Evolutionary conservation across 306 rosid species (phyloP), one percentile per base, ranked within the genome.

Genomic region (Trifolium pratense): DNA sequence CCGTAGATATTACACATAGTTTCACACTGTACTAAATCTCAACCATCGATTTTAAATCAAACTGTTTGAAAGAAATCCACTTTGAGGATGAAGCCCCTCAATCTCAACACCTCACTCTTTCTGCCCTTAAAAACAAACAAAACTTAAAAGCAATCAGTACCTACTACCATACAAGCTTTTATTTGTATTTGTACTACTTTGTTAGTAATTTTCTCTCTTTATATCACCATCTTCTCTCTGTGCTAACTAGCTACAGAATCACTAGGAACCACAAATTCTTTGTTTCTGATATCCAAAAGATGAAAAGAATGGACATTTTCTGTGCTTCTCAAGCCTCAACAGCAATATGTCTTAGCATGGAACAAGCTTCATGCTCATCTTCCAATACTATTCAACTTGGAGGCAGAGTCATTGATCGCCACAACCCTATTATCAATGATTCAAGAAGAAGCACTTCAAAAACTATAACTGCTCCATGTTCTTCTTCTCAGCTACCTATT

Each of bases 301-400:
- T 88, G 96, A 93, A 91, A 80, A 83, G 82, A 79, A 81, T 84
- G 13, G 92, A 89, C 31, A 84, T 91, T 45, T 86, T 91, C 72
- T 94, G 92, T 77, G 87, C 86, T 37, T 91, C 96, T 42, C 88
- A 88, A 90, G 97, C 93, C 66, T 90, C 97, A 46, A 94, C 96
- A 37, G 89, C 95, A 63, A 88, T 91, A 76, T 91, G 96, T 58
- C 73, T 62, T 10, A 88, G 88, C 87, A 87, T 87, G 98, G 97
- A 94, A 25, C 86, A 84, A 83, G 87, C 90, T 8, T 80, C 86
- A 4, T 88, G 92, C 11, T 92, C 92, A 9, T 86, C 98, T 53
- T 81, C 93, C 53, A 77, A 82, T 36, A 20, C 80, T 59, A 79
- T 86, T 73, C 89, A 88, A 70, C 96, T 90, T 0, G 99, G 99